These are phyloP conservation scores for Pelargonium myrrhifolium DNA, from an alignment of 441 rosid genomes.

Conservation along the genomic window DNA sequence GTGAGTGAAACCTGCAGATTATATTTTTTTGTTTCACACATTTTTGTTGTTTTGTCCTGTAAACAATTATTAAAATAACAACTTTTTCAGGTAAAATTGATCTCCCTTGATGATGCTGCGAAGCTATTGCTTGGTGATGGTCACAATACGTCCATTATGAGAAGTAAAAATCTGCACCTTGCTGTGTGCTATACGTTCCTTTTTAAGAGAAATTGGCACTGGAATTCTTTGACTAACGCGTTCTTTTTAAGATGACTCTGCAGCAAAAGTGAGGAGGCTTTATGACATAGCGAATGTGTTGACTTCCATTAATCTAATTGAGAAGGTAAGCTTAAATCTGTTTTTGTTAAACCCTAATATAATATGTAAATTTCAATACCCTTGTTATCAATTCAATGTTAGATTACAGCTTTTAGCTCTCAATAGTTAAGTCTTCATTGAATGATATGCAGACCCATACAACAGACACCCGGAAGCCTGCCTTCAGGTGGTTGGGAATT, in stretches of 20 bases:
- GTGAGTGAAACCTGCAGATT: conserved; percentile 1
- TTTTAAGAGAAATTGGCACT: neutral
- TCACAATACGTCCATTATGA: conserved; percentile 55
- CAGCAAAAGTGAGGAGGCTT: conserved; percentile 91
- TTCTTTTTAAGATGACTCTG: conserved; percentile 16
- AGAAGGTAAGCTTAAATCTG: conserved; percentile 48
- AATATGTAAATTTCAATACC: too few relatives aligned
- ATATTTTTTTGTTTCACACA: neutral
- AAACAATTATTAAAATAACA: neutral
- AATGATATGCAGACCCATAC: conserved; percentile 63
- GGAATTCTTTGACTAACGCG: conserved; percentile 16
- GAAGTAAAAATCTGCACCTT: conserved; percentile 42
- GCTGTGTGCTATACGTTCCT: neutral
- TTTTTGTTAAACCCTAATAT: too few relatives aligned
- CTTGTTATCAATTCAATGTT: too few relatives aligned
- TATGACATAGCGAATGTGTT: conserved; percentile 93
- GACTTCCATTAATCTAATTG: conserved; percentile 80
- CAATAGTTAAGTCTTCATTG: neutral
- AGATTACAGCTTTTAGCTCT: too few relatives aligned
- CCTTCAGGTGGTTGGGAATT: conserved; percentile 81
- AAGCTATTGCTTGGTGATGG: conserved; percentile 72
- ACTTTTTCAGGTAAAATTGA: conserved; percentile 40
- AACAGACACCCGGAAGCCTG: conserved; percentile 69
- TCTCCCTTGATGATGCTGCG: conserved; percentile 87
- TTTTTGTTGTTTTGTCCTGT: neutral